phyloP scores from a whole-genome alignment of 1,284 basidiomycete genomes.

The Microbotryum saponariae region DNA sequence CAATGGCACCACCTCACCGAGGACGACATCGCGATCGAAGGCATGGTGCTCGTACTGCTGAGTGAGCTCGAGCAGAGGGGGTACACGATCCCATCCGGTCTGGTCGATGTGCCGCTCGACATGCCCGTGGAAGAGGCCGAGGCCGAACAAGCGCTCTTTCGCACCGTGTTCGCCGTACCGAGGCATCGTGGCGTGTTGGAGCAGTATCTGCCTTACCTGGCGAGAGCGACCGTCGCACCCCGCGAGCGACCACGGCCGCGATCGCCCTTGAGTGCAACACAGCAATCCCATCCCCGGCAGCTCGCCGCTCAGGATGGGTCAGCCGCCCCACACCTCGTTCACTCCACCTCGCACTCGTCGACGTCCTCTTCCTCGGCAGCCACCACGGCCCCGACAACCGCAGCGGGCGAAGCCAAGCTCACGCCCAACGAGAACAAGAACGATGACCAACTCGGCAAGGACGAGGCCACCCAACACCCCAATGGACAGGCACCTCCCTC shows the following conservation, averaged over 20 bases:
- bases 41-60: slow-evolving; percentile 28
- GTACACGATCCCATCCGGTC: slow-evolving; percentile 25
- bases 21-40: slow-evolving; percentile 32
- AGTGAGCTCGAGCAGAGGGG: slow-evolving; percentile 21
- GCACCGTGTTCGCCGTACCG: slow-evolving; percentile 21
- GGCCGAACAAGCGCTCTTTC: slow-evolving; percentile 20
- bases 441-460: neutral
- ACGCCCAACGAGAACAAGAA: neutral
- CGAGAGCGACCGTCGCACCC: neutral
- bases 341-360: no score
- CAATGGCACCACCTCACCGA: slow-evolving; percentile 12
- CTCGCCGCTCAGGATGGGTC: neutral
- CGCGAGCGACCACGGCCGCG: neutral
- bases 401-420: no score
- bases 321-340: neutral
- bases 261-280: no score
- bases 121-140: slow-evolving; percentile 29
- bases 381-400: no score
- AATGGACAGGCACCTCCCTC: no score
- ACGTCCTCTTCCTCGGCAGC: no score
- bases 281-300: no score
- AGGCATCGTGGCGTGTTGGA: slow-evolving; percentile 24
- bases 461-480: slow-evolving; percentile 5
- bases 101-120: slow-evolving; percentile 23
- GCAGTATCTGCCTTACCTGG: slow-evolving; percentile 20